These are phyloP conservation scores for Clonostachys rhizophaga DNA, from an alignment of 2,329 filamentous ascomycete genomes.

Conservation along the genomic window DNA sequence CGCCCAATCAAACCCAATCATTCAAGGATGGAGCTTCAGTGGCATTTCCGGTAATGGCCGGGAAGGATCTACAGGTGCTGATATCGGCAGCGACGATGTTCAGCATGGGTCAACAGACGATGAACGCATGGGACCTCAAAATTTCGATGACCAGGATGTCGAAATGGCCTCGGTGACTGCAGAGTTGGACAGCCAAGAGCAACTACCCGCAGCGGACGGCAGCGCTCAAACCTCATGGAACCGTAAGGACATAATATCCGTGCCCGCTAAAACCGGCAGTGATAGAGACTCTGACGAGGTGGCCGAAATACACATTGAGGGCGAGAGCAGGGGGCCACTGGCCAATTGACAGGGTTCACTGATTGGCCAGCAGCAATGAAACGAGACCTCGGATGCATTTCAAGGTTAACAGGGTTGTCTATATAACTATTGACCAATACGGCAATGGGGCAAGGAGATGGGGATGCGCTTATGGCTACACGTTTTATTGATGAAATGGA, in stretches of 20 bases:
- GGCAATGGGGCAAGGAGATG: too few relatives aligned
- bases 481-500: too few relatives aligned
- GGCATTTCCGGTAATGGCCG: conserved; percentile 24
- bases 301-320: conserved; percentile 43
- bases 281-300: conserved; percentile 37
- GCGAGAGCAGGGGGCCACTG: conserved; percentile 14
- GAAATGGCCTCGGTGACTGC: conserved; percentile 17
- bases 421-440: too few relatives aligned
- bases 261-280: conserved; percentile 25
- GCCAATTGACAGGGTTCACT: too few relatives aligned
- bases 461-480: too few relatives aligned
- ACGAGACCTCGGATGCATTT: too few relatives aligned
- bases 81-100: conserved; percentile 32
- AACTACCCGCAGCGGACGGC: neutral
- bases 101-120: conserved; percentile 34
- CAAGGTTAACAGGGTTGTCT: too few relatives aligned
- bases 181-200: neutral
- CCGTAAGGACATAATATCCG: conserved; percentile 26
- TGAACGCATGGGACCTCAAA: conserved; percentile 8
- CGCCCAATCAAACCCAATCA: conserved; percentile 19
- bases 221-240: too few relatives aligned
- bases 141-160: conserved; percentile 4
- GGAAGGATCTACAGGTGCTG: neutral
- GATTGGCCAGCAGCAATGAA: too few relatives aligned
- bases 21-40: conserved; percentile 19